phyloP scores from a whole-genome alignment of 345 rosid genomes.

The Salix viminalis region DNA sequence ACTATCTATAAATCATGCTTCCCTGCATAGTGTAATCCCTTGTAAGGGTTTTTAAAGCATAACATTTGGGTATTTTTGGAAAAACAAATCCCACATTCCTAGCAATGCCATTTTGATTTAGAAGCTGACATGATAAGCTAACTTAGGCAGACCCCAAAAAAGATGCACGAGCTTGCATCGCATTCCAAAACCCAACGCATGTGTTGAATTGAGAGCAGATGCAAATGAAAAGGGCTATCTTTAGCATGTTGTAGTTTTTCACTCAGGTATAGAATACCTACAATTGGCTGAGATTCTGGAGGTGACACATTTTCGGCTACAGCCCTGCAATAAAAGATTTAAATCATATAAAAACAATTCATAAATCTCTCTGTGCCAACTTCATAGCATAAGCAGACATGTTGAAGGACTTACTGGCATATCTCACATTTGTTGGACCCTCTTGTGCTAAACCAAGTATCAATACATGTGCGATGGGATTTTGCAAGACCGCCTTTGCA shows the following conservation, averaged over 20 bases:
- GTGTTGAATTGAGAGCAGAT: not conserved
- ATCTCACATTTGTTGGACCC: slow-evolving; percentile 90
- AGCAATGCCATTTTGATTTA: not conserved
- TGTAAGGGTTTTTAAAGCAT: not conserved
- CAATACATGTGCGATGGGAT: slow-evolving; percentile 77
- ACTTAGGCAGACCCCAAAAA: not conserved
- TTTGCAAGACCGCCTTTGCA: slow-evolving; percentile 84
- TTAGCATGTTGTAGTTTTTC: not conserved
- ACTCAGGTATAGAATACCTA: slow-evolving; percentile 35
- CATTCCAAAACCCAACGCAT: not conserved
- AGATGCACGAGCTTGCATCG: not conserved
- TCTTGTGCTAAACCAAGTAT: slow-evolving; percentile 77
- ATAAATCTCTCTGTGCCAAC: not conserved
- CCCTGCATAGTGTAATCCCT: not conserved
- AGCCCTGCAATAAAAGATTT: slow-evolving; percentile 44
- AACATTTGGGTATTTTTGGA: not conserved
- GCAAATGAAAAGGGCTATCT: slow-evolving; percentile 6
- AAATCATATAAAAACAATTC: not conserved
- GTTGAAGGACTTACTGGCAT: slow-evolving; percentile 63
- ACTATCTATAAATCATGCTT: not conserved
- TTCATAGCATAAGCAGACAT: not conserved
- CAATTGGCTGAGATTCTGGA: slow-evolving; percentile 67
- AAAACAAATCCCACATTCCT: not conserved
- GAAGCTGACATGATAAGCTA: not conserved
- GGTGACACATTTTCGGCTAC: slow-evolving; percentile 63